Percentiles rank a stretch among this genome's conserved stretches.
These are phyloP conservation scores for Neodidymelliopsis sp. DNA, from an alignment of 2,329 filamentous ascomycete genomes.

Conservation along the genomic window DNA sequence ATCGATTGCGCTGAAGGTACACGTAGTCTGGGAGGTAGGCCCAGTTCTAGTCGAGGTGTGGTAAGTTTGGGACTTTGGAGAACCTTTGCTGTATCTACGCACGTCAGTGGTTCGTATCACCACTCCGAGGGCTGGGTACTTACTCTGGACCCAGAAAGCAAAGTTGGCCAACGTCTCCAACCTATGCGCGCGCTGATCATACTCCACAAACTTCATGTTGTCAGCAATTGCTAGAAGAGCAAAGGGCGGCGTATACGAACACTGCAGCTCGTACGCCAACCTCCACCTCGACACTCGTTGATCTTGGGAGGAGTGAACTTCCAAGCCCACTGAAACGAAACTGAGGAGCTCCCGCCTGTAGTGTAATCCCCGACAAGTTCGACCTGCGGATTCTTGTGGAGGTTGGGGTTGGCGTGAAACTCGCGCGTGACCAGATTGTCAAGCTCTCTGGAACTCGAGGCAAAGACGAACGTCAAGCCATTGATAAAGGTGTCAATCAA, in stretches of 20 bases:
- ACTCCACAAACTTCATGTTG: slow-evolving; percentile 83
- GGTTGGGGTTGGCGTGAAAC: slow-evolving; percentile 94
- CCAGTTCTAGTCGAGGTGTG: slow-evolving; percentile 75
- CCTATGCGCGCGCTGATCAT: slow-evolving; percentile 90
- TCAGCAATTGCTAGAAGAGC: slow-evolving; percentile 24
- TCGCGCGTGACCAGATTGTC: slow-evolving; percentile 94
- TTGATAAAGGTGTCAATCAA: slow-evolving; percentile 77
- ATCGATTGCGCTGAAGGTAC: slow-evolving; percentile 81
- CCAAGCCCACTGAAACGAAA: slow-evolving; percentile 95
- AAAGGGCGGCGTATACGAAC: slow-evolving; percentile 56
- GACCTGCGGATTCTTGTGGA: slow-evolving; percentile 97
- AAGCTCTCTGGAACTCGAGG: slow-evolving; percentile 82
- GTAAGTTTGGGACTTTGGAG: slow-evolving; percentile 56
- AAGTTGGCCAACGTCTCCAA: slow-evolving; percentile 90
- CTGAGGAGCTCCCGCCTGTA: slow-evolving; percentile 81
- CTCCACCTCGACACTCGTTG: slow-evolving; percentile 82
- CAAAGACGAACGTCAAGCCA: slow-evolving; percentile 91
- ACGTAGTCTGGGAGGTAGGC: slow-evolving; percentile 77
- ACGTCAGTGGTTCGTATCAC: slow-evolving; percentile 16
- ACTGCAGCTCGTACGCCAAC: slow-evolving; percentile 96
- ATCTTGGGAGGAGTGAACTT: slow-evolving; percentile 91
- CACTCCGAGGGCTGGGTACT: slow-evolving; percentile 30
- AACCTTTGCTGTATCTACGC: slow-evolving; percentile 47
- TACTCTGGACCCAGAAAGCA: slow-evolving; percentile 92
- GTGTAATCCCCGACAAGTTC: slow-evolving; percentile 91